Evolutionary conservation across 2,329 filamentous ascomycete genomes (phyloP).

Genomic region (Fusarium sp.): DNA sequence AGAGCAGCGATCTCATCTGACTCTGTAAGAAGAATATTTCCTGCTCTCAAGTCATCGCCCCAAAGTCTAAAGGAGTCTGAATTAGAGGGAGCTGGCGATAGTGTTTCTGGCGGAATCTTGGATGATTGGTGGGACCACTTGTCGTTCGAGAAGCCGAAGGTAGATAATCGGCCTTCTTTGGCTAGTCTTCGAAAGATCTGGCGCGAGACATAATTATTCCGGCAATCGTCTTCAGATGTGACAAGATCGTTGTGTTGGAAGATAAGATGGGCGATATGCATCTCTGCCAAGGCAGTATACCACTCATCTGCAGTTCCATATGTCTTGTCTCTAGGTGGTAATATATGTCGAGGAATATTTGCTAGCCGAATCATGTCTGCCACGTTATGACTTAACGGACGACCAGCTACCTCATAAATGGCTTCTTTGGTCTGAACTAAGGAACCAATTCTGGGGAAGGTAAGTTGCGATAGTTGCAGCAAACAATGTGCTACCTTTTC

Average conservation of each 20-base stretch:
- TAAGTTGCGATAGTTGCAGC: conserved; percentile 52
- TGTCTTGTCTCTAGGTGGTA: conserved; percentile 39
- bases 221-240: conserved; percentile 53
- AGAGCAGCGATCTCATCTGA: conserved; percentile 30
- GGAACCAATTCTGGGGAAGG: conserved; percentile 56
- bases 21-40: conserved; percentile 50
- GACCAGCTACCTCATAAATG: conserved; percentile 26
- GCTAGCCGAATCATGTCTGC: conserved; percentile 51
- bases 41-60: conserved; percentile 51
- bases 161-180: conserved; percentile 43
- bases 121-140: conserved; percentile 47
- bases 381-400: conserved; percentile 52
- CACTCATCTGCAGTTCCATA: conserved; percentile 52
- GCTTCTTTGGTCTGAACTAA: conserved; percentile 46
- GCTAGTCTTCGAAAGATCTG: conserved; percentile 55
- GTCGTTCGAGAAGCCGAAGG: conserved; percentile 48
- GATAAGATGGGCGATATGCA: conserved; percentile 55
- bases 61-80: conserved; percentile 44
- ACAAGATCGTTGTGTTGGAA: conserved; percentile 58
- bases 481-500: conserved; percentile 54
- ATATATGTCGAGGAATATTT: conserved; percentile 41
- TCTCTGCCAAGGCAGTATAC: conserved; percentile 54
- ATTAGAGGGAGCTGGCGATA: conserved; percentile 35
- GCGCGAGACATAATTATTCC: conserved; percentile 58
- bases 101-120: conserved; percentile 5